phyloP scores from a whole-genome alignment of 176 grass and related monocot genomes.

The Melocanna baccifera region DNA sequence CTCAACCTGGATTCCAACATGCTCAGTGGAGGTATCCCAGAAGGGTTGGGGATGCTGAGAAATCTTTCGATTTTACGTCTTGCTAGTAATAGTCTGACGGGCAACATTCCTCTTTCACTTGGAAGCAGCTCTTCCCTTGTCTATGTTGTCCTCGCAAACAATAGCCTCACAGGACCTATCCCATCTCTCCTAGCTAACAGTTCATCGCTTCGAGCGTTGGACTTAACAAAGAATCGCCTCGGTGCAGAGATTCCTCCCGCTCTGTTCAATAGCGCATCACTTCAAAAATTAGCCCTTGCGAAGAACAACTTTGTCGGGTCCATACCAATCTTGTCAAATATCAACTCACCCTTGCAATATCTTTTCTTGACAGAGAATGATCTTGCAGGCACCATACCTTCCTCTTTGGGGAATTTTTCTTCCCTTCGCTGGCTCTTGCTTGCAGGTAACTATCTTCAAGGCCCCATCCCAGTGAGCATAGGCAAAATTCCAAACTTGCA shows the following conservation, averaged over 20 bases:
- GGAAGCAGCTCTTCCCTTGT: background rate
- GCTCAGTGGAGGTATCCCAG: background rate
- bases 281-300: background rate
- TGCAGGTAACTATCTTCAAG: background rate
- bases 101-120: background rate
- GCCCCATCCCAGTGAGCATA: background rate
- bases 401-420: slow-evolving; percentile 28
- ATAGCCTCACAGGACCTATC: background rate
- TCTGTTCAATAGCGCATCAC: background rate
- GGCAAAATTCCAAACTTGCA: background rate
- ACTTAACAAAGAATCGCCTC: background rate
- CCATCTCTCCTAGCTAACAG: background rate
- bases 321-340: background rate
- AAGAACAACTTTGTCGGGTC: background rate
- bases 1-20: background rate
- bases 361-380: slow-evolving; percentile 10
- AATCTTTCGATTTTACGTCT: background rate
- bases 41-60: background rate
- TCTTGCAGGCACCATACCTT: slow-evolving; percentile 35
- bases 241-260: background rate
- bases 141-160: background rate
- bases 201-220: background rate
- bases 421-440: slow-evolving; percentile 21
- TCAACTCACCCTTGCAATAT: background rate
- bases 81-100: background rate